Percentiles rank a stretch among this genome's conserved stretches.
Conservation (phyloP, 106 monocot species). For the Narthecium ossifragum region DNA sequence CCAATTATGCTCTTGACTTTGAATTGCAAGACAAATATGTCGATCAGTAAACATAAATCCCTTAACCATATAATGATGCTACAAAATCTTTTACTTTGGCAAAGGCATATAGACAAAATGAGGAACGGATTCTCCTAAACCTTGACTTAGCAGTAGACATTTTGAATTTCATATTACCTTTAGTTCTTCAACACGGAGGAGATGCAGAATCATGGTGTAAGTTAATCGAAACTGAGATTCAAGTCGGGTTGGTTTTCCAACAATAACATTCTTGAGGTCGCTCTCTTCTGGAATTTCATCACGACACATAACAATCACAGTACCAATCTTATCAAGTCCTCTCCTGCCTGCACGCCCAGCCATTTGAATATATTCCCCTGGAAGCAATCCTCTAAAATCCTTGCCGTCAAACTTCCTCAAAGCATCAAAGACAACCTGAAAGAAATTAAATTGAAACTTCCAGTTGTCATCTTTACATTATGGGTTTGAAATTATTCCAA, state of each 20-base stretch:
- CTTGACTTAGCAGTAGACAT: too few relatives aligned
- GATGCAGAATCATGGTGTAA: conserved; percentile 96
- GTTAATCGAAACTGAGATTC: conserved; percentile 93
- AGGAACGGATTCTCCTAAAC: too few relatives aligned
- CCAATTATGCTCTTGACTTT: too few relatives aligned
- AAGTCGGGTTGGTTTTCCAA: conserved; percentile 83
- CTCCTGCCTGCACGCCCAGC: conserved; percentile 96
- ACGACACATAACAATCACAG: conserved; percentile 88
- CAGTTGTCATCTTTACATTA: too few relatives aligned
- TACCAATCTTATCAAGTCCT: conserved; percentile 90
- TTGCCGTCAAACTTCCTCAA: conserved; percentile 97
- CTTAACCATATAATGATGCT: too few relatives aligned
- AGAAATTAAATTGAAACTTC: background rate
- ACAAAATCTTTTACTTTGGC: too few relatives aligned
- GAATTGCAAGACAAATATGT: too few relatives aligned
- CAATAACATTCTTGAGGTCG: conserved; percentile 71
- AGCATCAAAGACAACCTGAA: conserved; percentile 85
- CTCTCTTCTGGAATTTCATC: conserved; percentile 91
- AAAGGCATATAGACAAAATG: too few relatives aligned
- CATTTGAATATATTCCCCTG: conserved; percentile 99
- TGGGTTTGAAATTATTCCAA: too few relatives aligned
- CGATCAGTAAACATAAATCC: too few relatives aligned
- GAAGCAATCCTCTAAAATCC: conserved; percentile 70
- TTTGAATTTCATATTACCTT: conserved; percentile 55
- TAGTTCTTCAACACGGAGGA: conserved; percentile 89